Evolutionary conservation across 768 basidiomycete species (phyloP).

Genomic region (Suillus cothurnatus): DNA sequence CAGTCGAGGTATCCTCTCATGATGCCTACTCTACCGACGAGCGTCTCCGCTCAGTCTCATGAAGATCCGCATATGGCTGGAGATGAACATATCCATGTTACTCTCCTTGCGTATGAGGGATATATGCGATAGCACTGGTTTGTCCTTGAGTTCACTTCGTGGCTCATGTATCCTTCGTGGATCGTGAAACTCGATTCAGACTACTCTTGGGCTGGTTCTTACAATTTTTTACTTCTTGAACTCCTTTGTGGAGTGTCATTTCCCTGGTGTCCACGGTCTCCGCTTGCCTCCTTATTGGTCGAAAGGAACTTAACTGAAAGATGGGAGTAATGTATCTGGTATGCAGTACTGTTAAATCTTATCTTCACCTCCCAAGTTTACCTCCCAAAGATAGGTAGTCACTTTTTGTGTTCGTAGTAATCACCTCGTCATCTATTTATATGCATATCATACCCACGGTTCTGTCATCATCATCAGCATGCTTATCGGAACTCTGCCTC

Average conservation of each 20-base stretch:
- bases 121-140: slow-evolving; percentile 8
- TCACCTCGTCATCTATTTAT: neutral
- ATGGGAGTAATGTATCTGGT: neutral
- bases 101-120: slow-evolving; percentile 22
- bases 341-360: too few species aligned
- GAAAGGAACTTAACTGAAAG: neutral
- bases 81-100: neutral
- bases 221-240: slow-evolving; percentile 5
- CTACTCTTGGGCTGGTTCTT: slow-evolving; percentile 22
- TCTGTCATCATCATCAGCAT: neutral
- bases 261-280: slow-evolving; percentile 11
- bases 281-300: neutral
- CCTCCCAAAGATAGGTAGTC: too few species aligned
- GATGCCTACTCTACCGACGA: neutral
- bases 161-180: slow-evolving; percentile 17
- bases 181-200: slow-evolving; percentile 37
- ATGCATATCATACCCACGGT: neutral
- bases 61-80: neutral
- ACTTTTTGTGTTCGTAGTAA: neutral
- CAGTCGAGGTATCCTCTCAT: neutral
- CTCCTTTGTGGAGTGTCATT: slow-evolving; percentile 10
- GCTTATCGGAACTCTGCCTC: neutral
- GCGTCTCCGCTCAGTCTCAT: neutral
- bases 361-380: neutral
- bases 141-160: slow-evolving; percentile 34